Conservation (phyloP, 2,329 filamentous ascomycete species). For the Clonostachys byssicola region DNA sequence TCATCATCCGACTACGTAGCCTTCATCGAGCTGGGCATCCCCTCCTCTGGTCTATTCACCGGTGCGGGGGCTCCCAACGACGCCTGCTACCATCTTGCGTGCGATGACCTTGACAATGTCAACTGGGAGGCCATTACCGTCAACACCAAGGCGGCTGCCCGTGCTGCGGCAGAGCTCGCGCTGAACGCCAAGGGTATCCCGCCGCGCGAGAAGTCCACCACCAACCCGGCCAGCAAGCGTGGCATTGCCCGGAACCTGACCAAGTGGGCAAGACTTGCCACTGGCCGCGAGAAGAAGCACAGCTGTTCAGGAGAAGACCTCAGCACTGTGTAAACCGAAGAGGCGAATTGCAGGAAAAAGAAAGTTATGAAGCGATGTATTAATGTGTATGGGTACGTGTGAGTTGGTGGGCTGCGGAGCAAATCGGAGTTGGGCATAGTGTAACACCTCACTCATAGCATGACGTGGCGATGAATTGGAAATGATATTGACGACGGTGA, state of each 20-base stretch:
- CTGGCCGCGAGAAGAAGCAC: constrained; percentile 2
- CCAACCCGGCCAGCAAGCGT: constrained; percentile 8
- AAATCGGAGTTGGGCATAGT: too few relatives aligned
- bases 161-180: constrained; percentile 32
- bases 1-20: constrained; percentile 32
- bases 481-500: too few relatives aligned
- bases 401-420: too few relatives aligned
- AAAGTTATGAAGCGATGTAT: not conserved
- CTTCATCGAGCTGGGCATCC: constrained; percentile 32
- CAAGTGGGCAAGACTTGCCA: constrained; percentile 3
- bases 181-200: constrained; percentile 14
- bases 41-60: constrained; percentile 32
- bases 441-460: too few relatives aligned
- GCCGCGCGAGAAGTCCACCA: constrained; percentile 11
- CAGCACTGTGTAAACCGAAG: constrained; percentile 1
- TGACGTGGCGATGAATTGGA: too few relatives aligned
- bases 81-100: constrained; percentile 23
- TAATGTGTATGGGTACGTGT: not conserved
- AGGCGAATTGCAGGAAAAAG: not conserved
- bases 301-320: constrained; percentile 3
- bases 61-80: constrained; percentile 24
- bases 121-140: constrained; percentile 23
- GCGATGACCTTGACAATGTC: constrained; percentile 26
- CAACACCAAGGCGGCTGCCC: constrained; percentile 34
- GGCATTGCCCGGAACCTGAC: constrained; percentile 6